phyloP scores from a whole-genome alignment of 2,329 filamentous ascomycete species.

The Clonostachys chloroleuca region DNA sequence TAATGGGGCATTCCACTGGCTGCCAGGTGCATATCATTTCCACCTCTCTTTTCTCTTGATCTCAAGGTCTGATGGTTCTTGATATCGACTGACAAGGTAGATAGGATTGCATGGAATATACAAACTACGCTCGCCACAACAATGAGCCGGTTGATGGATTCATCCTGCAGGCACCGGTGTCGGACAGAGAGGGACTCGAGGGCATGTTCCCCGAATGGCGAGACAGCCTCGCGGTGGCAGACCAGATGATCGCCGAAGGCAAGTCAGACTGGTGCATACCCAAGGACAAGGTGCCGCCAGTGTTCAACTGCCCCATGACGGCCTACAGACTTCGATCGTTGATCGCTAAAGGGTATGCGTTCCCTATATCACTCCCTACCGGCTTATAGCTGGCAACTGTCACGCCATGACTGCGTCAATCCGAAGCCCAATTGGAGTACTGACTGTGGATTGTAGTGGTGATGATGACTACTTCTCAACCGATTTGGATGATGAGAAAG shows the following conservation, averaged over 20 bases:
- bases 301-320: conserved; percentile 40
- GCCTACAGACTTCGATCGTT: conserved; percentile 50
- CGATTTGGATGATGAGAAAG: conserved; percentile 55
- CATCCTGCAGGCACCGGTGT: conserved; percentile 77
- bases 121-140: conserved; percentile 31
- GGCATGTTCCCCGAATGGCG: conserved; percentile 39
- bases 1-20: conserved; percentile 56
- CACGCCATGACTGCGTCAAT: background rate
- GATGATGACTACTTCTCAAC: conserved; percentile 89
- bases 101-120: conserved; percentile 55
- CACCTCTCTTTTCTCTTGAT: background rate
- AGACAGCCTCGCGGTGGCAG: conserved; percentile 40
- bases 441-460: conserved; percentile 36
- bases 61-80: background rate
- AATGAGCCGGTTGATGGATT: conserved; percentile 63
- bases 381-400: background rate
- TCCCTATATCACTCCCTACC: background rate
- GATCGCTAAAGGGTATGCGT: conserved; percentile 40
- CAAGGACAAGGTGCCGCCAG: conserved; percentile 30
- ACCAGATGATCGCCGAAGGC: conserved; percentile 49
- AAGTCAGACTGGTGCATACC: conserved; percentile 51
- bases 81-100: background rate
- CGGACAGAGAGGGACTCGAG: conserved; percentile 64
- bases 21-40: conserved; percentile 36
- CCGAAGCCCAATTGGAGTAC: background rate